Evolutionary conservation across 73 alveolate species (phyloP).

Genomic region (Paramecium biaurelia): DNA sequence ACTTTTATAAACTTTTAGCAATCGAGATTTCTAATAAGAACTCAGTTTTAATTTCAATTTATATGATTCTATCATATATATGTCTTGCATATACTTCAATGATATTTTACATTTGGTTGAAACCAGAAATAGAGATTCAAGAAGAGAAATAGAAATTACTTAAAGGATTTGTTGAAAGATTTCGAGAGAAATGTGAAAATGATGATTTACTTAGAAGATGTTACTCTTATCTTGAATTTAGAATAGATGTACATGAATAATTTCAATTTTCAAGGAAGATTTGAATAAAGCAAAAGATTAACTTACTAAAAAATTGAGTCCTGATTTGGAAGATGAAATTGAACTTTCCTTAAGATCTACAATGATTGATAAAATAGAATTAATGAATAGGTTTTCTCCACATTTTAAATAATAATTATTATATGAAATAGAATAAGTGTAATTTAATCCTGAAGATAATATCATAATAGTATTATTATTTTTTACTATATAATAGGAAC

Average conservation of each 20-base stretch:
- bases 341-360: background rate
- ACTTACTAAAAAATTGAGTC: background rate
- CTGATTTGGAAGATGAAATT: constrained; percentile 16
- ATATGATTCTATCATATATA: background rate
- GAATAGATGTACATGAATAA: constrained; percentile 9
- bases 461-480: background rate
- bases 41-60: background rate
- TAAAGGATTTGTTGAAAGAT: constrained; percentile 9
- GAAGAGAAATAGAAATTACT: constrained; percentile 23
- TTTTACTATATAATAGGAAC: background rate
- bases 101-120: background rate
- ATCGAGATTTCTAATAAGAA: background rate
- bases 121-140: background rate
- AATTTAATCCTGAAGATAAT: constrained; percentile 30
- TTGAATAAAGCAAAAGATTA: background rate
- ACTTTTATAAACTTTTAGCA: background rate
- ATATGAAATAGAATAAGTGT: background rate
- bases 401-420: background rate
- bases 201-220: background rate
- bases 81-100: background rate
- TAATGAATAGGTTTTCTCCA: background rate
- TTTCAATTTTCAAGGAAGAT: constrained; percentile 6
- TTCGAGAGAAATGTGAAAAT: background rate
- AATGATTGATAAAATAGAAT: background rate
- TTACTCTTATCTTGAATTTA: background rate